Percentiles rank a stretch among this genome's conserved stretches.
Evolutionary conservation across 225 moss, liverwort and hornwort genomes (phyloP).

Genomic region (Straminergon stramineum): DNA sequence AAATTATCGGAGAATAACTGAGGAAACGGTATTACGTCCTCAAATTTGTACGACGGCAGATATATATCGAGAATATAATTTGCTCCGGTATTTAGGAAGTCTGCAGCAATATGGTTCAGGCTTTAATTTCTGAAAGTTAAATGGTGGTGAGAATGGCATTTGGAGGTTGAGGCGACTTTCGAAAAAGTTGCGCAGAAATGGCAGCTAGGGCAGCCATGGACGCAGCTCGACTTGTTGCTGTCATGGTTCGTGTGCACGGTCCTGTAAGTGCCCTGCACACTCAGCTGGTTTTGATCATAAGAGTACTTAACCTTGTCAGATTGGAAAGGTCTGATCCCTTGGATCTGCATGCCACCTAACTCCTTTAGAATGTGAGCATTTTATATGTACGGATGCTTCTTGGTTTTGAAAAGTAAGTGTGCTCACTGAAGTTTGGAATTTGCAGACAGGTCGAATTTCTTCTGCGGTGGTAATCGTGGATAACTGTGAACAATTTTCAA

Average conservation of each 20-base stretch:
- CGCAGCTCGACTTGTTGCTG: constrained; percentile 90
- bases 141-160: constrained; percentile 21
- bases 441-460: neutral
- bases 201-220: constrained; percentile 79
- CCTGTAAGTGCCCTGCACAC: constrained; percentile 54
- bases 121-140: neutral
- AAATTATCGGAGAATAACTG: constrained; percentile 9
- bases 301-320: neutral
- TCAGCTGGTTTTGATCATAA: neutral
- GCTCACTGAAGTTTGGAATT: neutral
- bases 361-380: neutral
- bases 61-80: constrained; percentile 10
- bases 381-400: neutral
- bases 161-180: constrained; percentile 21
- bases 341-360: neutral
- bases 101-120: constrained; percentile 15
- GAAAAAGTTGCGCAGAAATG: constrained; percentile 40
- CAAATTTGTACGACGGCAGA: constrained; percentile 19
- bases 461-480: neutral
- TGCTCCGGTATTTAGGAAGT: neutral
- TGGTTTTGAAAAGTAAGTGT: neutral
- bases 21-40: constrained; percentile 20
- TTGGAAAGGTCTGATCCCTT: neutral
- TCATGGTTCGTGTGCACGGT: constrained; percentile 97
- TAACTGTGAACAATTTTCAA: neutral